These are phyloP conservation scores for Saturnispora bothae DNA, from an alignment of 805 yeast genomes.

Conservation along the genomic window DNA sequence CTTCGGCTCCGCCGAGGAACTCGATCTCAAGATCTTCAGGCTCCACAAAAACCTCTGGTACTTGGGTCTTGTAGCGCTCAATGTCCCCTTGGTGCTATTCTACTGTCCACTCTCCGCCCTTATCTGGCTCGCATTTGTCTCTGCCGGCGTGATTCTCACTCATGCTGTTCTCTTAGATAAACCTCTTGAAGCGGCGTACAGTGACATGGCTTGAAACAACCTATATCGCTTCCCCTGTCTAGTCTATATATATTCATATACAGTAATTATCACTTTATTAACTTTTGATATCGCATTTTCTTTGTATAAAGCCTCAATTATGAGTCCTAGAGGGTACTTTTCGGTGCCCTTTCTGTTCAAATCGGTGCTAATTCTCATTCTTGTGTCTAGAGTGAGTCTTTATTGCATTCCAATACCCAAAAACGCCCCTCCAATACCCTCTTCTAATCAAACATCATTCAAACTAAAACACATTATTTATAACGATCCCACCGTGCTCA, in stretches of 20 bases:
- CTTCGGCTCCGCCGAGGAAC: slow-evolving; percentile 20
- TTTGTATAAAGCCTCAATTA: background rate
- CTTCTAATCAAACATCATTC: slow-evolving; percentile 14
- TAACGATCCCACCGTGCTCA: slow-evolving; percentile 42
- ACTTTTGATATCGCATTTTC: no score
- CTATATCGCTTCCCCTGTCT: no score
- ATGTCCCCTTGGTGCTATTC: slow-evolving; percentile 42
- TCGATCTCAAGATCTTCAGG: slow-evolving; percentile 37
- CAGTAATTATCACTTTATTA: no score
- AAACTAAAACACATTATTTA: slow-evolving; percentile 51
- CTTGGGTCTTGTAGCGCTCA: slow-evolving; percentile 65
- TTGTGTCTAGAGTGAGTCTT: background rate
- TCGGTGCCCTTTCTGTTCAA: background rate
- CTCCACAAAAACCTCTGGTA: slow-evolving; percentile 73
- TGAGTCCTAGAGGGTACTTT: background rate
- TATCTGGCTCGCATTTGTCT: slow-evolving; percentile 86
- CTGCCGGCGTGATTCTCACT: slow-evolving; percentile 63
- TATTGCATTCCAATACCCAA: background rate
- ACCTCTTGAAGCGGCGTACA: slow-evolving; percentile 90
- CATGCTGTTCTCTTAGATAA: slow-evolving; percentile 92
- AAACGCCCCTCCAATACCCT: background rate
- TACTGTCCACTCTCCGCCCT: slow-evolving; percentile 86
- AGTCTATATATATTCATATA: background rate
- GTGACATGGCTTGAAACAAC: slow-evolving; percentile 47
- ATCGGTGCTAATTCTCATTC: background rate